Evolutionary conservation across 1,139 yeast genomes (phyloP).

Genomic region (Groenewaldozyma auringiensis): DNA sequence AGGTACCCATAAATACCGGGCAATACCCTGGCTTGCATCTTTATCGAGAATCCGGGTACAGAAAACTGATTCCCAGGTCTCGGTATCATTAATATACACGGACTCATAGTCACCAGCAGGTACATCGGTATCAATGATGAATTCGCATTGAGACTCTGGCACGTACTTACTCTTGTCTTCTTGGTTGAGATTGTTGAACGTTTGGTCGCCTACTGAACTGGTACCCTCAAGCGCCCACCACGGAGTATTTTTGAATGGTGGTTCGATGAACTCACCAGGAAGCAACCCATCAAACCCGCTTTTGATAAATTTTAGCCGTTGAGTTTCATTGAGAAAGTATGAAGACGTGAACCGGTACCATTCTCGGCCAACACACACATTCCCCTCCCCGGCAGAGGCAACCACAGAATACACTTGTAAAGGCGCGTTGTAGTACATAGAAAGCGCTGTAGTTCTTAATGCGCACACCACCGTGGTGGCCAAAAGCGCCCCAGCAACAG

Average conservation of each 20-base stretch:
- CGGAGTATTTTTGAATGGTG: conserved; percentile 14
- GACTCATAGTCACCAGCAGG: conserved; percentile 23
- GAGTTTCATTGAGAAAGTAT: conserved; percentile 58
- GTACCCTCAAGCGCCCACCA: conserved; percentile 27
- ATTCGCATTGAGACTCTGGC: conserved; percentile 27
- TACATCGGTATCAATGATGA: conserved; percentile 30
- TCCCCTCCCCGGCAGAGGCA: conserved; percentile 35
- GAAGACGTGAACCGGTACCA: conserved; percentile 94
- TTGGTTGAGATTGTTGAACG: conserved; percentile 66
- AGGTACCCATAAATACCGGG: conserved; percentile 36
- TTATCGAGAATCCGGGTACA: conserved; percentile 35
- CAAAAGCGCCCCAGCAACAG: conserved; percentile 8
- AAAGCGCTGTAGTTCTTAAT: conserved; percentile 29
- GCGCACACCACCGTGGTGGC: conserved; percentile 19
- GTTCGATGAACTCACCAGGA: conserved; percentile 77
- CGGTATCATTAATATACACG: conserved; percentile 18
- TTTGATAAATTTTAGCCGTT: conserved; percentile 56
- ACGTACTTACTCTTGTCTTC: conserved; percentile 31
- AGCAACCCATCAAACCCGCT: conserved; percentile 81
- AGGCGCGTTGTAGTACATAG: conserved; percentile 32
- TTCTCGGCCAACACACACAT: conserved; percentile 84
- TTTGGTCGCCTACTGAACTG: conserved; percentile 40
- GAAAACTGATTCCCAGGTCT: conserved; percentile 28
- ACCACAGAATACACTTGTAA: conserved; percentile 25
- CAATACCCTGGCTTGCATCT: conserved; percentile 33